Evolutionary conservation across 2,329 filamentous ascomycete species (phyloP).

Genomic region (Ophiognomonia clavigignenti-juglandacearum): DNA sequence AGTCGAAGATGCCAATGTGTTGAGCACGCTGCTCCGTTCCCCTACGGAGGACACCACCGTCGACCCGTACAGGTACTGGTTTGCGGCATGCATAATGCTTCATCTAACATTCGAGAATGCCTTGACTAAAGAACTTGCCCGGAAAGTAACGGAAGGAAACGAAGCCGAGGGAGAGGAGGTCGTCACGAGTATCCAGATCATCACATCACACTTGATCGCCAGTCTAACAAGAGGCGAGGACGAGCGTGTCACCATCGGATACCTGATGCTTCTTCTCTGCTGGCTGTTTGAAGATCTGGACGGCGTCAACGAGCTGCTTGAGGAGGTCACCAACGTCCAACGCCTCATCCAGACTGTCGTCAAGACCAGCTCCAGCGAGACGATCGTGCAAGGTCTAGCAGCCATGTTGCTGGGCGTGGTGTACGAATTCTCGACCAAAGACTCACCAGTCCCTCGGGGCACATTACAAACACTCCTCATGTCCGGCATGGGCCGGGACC

Average conservation of each 20-base stretch:
- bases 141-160: slow-evolving; percentile 84
- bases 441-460: slow-evolving; percentile 80
- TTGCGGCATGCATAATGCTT: slow-evolving; percentile 80
- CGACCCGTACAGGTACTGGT: slow-evolving; percentile 87
- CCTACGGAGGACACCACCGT: slow-evolving; percentile 54
- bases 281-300: slow-evolving; percentile 93
- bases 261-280: slow-evolving; percentile 80
- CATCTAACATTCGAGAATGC: slow-evolving; percentile 79
- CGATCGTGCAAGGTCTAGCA: slow-evolving; percentile 74
- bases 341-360: slow-evolving; percentile 70
- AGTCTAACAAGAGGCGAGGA: slow-evolving; percentile 74
- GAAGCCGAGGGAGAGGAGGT: slow-evolving; percentile 88
- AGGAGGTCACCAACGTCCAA: slow-evolving; percentile 89
- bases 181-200: slow-evolving; percentile 84
- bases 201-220: slow-evolving; percentile 80
- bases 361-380: slow-evolving; percentile 57
- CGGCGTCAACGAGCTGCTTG: slow-evolving; percentile 87
- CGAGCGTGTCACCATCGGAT: slow-evolving; percentile 73
- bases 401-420: slow-evolving; percentile 80
- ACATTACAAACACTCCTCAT: slow-evolving; percentile 76
- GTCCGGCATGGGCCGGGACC: slow-evolving; percentile 75
- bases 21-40: slow-evolving; percentile 74
- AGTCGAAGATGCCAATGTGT: slow-evolving; percentile 81
- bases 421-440: slow-evolving; percentile 97
- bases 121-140: slow-evolving; percentile 72